Percentiles rank a stretch among this genome's conserved stretches.
Conservation (phyloP, 768 basidiomycete species). For the Russula olivacea region DNA sequence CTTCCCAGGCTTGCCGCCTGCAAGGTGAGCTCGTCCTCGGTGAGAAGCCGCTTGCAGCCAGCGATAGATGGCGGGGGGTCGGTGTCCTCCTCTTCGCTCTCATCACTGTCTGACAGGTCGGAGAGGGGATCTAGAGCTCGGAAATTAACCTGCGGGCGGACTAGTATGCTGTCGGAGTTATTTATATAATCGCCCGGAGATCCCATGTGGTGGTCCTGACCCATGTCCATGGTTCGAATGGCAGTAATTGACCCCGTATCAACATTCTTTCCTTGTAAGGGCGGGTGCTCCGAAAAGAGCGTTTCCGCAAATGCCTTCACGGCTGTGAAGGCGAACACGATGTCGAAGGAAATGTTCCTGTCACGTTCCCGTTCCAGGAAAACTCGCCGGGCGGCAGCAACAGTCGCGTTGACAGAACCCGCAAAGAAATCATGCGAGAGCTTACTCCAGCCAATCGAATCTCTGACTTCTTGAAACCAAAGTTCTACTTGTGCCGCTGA, state of each 20-base stretch:
- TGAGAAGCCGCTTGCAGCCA: conserved; percentile 11
- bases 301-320: conserved; percentile 31
- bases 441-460: conserved; percentile 25
- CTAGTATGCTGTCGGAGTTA: background rate
- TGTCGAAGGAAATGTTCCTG: conserved; percentile 8
- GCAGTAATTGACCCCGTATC: background rate
- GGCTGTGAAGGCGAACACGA: conserved; percentile 26
- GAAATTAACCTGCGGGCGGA: background rate
- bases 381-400: conserved; percentile 31
- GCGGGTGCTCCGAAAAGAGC: conserved; percentile 29
- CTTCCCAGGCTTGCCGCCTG: background rate
- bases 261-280: background rate
- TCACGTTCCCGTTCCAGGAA: conserved; percentile 25
- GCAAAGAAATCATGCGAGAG: conserved; percentile 24
- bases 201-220: background rate
- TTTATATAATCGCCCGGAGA: too few relatives aligned
- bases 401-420: conserved; percentile 26
- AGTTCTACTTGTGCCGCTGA: conserved; percentile 8
- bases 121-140: background rate
- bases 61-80: conserved; percentile 14
- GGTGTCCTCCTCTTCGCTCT: conserved; percentile 16
- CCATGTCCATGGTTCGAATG: background rate
- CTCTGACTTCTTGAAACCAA: conserved; percentile 26
- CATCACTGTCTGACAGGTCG: background rate
- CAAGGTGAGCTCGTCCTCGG: background rate